Base-by-base conservation (phyloP, 805 yeast species). In the Saccharomycopsis javanensis region DNA sequence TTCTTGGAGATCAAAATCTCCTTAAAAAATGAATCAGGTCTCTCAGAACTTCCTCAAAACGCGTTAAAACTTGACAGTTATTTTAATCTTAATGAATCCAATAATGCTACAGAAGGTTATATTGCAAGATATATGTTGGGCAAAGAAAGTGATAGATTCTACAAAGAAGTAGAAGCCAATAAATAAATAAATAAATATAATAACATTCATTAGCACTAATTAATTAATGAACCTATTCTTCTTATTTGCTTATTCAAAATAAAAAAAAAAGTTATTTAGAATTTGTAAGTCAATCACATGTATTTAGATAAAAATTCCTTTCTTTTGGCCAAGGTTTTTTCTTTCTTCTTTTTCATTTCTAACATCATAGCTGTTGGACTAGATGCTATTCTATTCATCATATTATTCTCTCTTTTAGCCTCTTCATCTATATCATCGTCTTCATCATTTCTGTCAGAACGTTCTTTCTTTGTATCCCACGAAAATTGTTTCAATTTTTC, bases 111-210 rank as follows among this genome's bases (percentile, higher is more conserved):
- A 13, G 72, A 69, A 57, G 79, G 80, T 3, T 42, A 42, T 42
- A 67, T 73, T 2, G 71, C 73, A 1, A 70, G 87, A 61, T 82
- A 81, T 64, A 80, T 81, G 72, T 66, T 79, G 60, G 74, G 78
- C 2, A 75, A 72, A 58, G 79, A 78, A 61, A 69, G 78, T 64
- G 70, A 73, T 59, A 71, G 82, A 54, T 73, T 79, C 57, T 72
- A 71, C 55, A 64, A 64, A 54, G 82, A 78, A 63, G 61, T 66
- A 18, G 65, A 57, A 34, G 28, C 25, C 27, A 20, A 35, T 13
- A 33, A 52, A 35, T 15, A 15, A 54, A 20, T 31, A 8, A 16
- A 33, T n/a, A n/a, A 23, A 28, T n/a, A n/a, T n/a, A n/a, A n/a
- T n/a, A n/a, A n/a, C n/a, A n/a, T n/a, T n/a, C n/a, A n/a, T n/a